These are phyloP conservation scores for Penicillium goetzii DNA, from an alignment of 495 filamentous ascomycete species.

Conservation along the genomic window DNA sequence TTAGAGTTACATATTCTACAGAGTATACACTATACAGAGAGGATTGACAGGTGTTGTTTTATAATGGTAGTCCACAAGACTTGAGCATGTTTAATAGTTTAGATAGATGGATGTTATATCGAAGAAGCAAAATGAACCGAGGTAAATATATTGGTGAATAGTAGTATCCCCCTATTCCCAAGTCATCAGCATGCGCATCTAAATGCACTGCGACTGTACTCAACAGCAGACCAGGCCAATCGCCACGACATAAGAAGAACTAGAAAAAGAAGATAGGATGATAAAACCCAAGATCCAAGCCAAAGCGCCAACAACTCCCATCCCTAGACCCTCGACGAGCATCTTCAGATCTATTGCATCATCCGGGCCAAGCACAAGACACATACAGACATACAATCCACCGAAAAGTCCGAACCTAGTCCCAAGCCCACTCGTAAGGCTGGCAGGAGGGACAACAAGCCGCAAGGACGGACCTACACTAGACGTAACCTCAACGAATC, in stretches of 20 bases:
- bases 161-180: too few species aligned
- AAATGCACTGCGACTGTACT: background rate
- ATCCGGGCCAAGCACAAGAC: background rate
- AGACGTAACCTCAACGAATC: too few species aligned
- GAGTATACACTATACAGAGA: too few species aligned
- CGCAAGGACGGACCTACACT: too few species aligned
- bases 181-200: background rate
- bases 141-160: too few species aligned
- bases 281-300: background rate
- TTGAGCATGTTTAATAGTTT: too few species aligned
- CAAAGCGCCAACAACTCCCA: constrained; percentile 10
- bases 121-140: too few species aligned
- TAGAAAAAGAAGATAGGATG: background rate
- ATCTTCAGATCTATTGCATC: constrained; percentile 23
- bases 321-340: constrained; percentile 15
- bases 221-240: background rate
- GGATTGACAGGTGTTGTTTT: too few species aligned
- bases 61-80: too few species aligned
- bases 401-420: background rate
- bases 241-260: background rate
- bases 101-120: too few species aligned
- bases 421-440: too few species aligned
- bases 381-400: constrained; percentile 3
- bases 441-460: background rate
- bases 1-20: too few species aligned